phyloP scores from a whole-genome alignment of 805 yeast genomes.

The Ogataea paraovalis region DNA sequence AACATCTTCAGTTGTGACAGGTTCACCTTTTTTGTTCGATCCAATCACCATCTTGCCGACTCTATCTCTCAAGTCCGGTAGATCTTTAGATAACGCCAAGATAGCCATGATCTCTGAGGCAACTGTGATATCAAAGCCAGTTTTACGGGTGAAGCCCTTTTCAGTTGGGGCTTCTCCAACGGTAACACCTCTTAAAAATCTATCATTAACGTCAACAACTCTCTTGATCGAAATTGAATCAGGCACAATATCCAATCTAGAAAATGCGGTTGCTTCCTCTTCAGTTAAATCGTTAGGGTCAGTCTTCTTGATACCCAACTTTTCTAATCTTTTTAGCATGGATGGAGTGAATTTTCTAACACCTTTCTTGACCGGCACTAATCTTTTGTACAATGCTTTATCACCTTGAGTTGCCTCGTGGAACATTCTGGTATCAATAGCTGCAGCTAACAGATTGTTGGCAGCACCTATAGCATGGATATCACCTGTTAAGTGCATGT shows the following conservation, averaged over 20 bases:
- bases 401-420: conserved; percentile 74
- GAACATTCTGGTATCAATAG: conserved; percentile 82
- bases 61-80: conserved; percentile 69
- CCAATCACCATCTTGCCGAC: conserved; percentile 76
- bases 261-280: conserved; percentile 63
- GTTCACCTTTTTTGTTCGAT: conserved; percentile 58
- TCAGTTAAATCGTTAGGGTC: conserved; percentile 69
- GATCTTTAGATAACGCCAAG: conserved; percentile 66
- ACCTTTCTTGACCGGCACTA: conserved; percentile 75
- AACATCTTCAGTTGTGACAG: conserved; percentile 78
- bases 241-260: conserved; percentile 72
- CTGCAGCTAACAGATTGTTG: conserved; percentile 77
- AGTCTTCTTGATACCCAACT: conserved; percentile 65
- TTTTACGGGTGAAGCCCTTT: conserved; percentile 63
- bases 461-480: conserved; percentile 84
- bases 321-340: conserved; percentile 62
- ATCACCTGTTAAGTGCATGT: conserved; percentile 83
- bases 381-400: conserved; percentile 66
- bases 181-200: conserved; percentile 74
- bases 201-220: conserved; percentile 81
- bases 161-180: conserved; percentile 82
- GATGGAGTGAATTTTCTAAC: conserved; percentile 61
- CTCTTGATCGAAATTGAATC: conserved; percentile 78
- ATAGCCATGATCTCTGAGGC: conserved; percentile 88
- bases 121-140: conserved; percentile 82